These are phyloP conservation scores for Chlorella vulgaris DNA, from an alignment of 139 green algal species.

Conservation along the genomic window DNA sequence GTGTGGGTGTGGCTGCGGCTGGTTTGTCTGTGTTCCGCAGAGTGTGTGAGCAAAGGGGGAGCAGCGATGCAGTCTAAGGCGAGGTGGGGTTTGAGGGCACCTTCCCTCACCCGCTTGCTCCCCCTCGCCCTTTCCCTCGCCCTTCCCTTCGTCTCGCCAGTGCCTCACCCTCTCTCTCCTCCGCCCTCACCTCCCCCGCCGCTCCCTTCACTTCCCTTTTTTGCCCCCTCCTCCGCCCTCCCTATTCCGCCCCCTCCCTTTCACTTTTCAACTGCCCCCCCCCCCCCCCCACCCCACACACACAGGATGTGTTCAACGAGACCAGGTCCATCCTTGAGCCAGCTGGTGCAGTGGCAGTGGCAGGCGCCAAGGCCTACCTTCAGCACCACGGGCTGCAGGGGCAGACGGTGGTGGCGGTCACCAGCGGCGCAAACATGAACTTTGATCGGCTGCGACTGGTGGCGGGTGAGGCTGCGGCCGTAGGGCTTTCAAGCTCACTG, in stretches of 20 bases:
- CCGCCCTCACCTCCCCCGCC: too few species aligned
- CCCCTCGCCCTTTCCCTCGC: too few species aligned
- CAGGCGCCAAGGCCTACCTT: conserved; percentile 88
- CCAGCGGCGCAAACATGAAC: conserved; percentile 88
- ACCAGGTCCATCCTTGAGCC: conserved; percentile 91
- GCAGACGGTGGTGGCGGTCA: conserved; percentile 54
- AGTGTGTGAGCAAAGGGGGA: background rate
- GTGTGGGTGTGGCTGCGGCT: background rate
- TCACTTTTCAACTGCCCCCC: background rate
- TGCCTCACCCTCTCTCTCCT: too few species aligned
- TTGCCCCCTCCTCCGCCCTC: too few species aligned
- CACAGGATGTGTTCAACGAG: conserved; percentile 86
- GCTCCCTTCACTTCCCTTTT: too few species aligned
- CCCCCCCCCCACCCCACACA: background rate
- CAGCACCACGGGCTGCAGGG: conserved; percentile 64
- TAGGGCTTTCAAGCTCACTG: background rate
- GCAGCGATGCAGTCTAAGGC: too few species aligned
- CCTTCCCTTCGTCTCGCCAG: too few species aligned
- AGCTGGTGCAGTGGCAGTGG: conserved; percentile 90
- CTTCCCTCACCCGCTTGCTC: too few species aligned
- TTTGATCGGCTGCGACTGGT: conserved; percentile 95
- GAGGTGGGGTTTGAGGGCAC: too few species aligned
- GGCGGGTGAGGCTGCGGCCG: too few species aligned
- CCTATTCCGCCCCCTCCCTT: background rate
- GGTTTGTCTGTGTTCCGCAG: too few species aligned